Percentiles rank a stretch among this genome's conserved stretches.
These are phyloP conservation scores for Colletotrichum chrysophilum DNA, from an alignment of 2,329 filamentous ascomycete genomes.

Conservation along the genomic window DNA sequence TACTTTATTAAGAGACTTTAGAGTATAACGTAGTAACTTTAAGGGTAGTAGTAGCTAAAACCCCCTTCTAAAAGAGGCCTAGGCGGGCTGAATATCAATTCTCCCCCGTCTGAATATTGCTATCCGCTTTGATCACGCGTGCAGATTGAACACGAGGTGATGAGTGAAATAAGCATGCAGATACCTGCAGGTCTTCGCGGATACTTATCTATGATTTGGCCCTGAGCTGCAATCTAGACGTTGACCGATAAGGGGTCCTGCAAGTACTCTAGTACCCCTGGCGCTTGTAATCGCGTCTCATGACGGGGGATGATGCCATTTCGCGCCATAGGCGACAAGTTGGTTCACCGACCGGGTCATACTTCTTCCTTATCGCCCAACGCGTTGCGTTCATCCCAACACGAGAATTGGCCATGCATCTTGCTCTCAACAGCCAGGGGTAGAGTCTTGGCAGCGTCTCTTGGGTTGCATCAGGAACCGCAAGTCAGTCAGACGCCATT, in stretches of 20 bases:
- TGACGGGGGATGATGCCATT: background rate
- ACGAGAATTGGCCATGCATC: background rate
- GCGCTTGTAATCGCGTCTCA: background rate
- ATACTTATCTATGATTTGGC: background rate
- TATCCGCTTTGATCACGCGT: no score
- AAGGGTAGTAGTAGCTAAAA: no score
- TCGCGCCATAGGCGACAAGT: background rate
- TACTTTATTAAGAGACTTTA: no score
- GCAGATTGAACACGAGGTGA: conserved; percentile 1
- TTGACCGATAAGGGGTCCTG: background rate
- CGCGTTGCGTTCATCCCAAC: background rate
- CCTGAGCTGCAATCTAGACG: background rate
- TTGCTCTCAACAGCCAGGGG: background rate
- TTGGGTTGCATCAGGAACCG: background rate
- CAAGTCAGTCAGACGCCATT: background rate
- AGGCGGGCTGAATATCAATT: no score
- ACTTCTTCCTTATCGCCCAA: background rate
- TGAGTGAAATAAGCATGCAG: background rate
- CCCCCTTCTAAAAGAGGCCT: no score
- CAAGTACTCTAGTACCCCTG: background rate
- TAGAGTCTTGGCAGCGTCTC: background rate
- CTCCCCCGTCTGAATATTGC: no score
- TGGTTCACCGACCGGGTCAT: background rate
- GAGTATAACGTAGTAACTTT: no score
- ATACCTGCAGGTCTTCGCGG: background rate